Percentiles rank a stretch among this genome's conserved stretches.
phyloP scores from a whole-genome alignment of 192 early-diverging fungal genomes.

The Rhizophagus prolifer region DNA sequence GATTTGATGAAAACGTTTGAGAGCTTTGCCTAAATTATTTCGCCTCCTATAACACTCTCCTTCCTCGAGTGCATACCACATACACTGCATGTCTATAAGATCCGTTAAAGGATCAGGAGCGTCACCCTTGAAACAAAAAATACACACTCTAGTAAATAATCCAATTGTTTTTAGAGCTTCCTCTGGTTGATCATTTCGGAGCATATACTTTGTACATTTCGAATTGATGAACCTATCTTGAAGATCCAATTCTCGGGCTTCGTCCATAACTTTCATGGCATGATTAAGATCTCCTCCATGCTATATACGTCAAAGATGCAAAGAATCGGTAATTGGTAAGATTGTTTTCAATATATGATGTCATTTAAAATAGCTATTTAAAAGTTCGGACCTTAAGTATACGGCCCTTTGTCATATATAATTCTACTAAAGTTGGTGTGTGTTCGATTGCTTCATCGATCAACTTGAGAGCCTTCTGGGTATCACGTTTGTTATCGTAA shows the following conservation, averaged over 20 bases:
- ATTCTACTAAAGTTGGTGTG: conserved; percentile 89
- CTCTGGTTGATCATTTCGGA: conserved; percentile 73
- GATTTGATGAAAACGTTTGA: conserved; percentile 87
- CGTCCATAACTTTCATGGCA: conserved; percentile 81
- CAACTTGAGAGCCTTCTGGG: conserved; percentile 66
- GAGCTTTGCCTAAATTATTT: conserved; percentile 72
- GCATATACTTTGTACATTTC: conserved; percentile 92
- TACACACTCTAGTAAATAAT: conserved; percentile 75
- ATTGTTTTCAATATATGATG: background rate
- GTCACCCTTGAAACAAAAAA: conserved; percentile 49
- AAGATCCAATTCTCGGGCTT: conserved; percentile 84
- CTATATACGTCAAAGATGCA: conserved; percentile 36
- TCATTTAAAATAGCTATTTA: background rate
- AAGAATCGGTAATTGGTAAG: conserved; percentile 20
- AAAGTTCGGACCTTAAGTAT: conserved; percentile 73
- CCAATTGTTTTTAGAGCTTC: conserved; percentile 85
- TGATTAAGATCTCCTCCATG: conserved; percentile 73
- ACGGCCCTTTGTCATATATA: conserved; percentile 90
- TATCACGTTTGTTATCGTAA: conserved; percentile 73
- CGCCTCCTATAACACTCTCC: conserved; percentile 70
- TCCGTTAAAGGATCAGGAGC: conserved; percentile 71
- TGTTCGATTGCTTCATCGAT: conserved; percentile 83
- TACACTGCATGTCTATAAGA: conserved; percentile 87
- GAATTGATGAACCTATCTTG: conserved; percentile 95
- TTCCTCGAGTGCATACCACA: conserved; percentile 84